Percentiles rank a stretch among this genome's conserved stretches.
Conservation (phyloP, 306 rosid genomes). For the Echinosophora koreensis region DNA sequence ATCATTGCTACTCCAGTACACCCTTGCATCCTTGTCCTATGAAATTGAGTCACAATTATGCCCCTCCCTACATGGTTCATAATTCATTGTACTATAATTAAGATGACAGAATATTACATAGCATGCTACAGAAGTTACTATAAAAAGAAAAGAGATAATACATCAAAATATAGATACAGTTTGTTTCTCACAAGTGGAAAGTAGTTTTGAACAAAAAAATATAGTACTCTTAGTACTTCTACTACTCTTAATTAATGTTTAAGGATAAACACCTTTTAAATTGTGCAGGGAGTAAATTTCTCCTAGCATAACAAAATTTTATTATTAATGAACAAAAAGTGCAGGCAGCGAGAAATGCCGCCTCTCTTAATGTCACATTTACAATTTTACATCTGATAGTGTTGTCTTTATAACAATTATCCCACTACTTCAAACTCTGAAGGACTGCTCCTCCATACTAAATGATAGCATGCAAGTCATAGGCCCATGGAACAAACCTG, state of each 20-base stretch:
- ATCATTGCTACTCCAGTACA: constrained; percentile 60
- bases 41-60: background rate
- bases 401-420: background rate
- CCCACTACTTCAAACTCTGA: background rate
- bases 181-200: background rate
- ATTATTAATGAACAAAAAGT: too few relatives aligned
- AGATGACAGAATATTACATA: background rate
- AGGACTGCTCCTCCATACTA: background rate
- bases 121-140: background rate
- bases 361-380: too few relatives aligned
- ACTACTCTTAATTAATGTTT: background rate
- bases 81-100: constrained; percentile 10
- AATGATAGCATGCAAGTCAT: background rate
- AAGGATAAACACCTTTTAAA: background rate
- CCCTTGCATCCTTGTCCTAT: constrained; percentile 64
- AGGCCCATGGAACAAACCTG: background rate
- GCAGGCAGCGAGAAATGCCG: too few relatives aligned
- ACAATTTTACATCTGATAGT: too few relatives aligned
- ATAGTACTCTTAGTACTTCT: background rate
- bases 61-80: constrained; percentile 18
- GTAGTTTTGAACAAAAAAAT: constrained; percentile 21
- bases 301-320: too few relatives aligned
- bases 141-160: background rate
- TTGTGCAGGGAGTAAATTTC: too few relatives aligned
- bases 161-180: background rate